Percentiles rank a stretch among this genome's conserved stretches.
Evolutionary conservation across 371 early-diverging fungal genomes (phyloP).

Genomic region (Apophysomyces trapeziformis): DNA sequence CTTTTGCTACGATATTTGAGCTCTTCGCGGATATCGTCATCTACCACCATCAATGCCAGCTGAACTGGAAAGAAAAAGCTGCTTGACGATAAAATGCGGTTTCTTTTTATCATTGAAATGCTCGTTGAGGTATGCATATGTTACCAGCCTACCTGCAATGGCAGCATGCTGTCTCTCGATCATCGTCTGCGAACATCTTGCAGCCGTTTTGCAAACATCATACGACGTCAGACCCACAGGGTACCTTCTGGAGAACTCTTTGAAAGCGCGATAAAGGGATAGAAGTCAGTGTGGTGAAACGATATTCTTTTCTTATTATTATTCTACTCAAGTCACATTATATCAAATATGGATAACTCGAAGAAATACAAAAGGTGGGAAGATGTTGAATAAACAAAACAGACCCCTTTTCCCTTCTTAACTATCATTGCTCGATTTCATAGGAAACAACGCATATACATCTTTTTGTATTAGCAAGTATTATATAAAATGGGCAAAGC

Average conservation of each 20-base stretch:
- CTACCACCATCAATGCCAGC: background rate
- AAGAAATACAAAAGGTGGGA: too few relatives aligned
- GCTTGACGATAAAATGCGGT: background rate
- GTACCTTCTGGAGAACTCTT: background rate
- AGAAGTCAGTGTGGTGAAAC: too few relatives aligned
- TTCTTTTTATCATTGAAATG: background rate
- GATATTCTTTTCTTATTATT: too few relatives aligned
- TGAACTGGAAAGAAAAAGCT: background rate
- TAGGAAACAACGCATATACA: too few relatives aligned
- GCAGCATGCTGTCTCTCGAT: background rate
- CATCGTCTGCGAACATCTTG: background rate
- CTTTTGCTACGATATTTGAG: background rate
- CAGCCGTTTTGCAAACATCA: background rate
- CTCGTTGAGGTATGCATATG: background rate
- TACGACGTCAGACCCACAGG: background rate
- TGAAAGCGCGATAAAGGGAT: too few relatives aligned
- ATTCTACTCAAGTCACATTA: too few relatives aligned
- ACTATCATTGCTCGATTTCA: too few relatives aligned
- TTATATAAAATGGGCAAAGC: too few relatives aligned
- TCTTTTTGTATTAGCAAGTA: too few relatives aligned
- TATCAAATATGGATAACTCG: too few relatives aligned
- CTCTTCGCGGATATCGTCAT: background rate
- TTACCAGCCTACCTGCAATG: background rate
- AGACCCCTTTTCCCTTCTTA: too few relatives aligned
- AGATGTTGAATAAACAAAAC: too few relatives aligned